Evolutionary conservation across 257 asterid genomes (phyloP).

Genomic region (Echites panduratus): DNA sequence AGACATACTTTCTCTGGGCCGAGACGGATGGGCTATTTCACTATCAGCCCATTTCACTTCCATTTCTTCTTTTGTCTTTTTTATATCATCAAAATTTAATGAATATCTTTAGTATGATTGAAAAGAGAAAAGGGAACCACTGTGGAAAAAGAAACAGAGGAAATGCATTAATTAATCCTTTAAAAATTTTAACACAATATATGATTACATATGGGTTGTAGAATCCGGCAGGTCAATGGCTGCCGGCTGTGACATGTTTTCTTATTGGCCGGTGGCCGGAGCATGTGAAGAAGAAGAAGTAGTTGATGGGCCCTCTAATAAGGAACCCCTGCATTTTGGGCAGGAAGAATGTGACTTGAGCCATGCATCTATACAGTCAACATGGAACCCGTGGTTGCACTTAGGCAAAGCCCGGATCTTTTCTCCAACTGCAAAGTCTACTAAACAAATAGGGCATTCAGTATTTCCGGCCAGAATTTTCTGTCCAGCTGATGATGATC

Average conservation of each 20-base stretch:
- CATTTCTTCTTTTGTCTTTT: too few species aligned
- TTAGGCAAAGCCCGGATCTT: not conserved
- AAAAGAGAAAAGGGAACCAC: too few species aligned
- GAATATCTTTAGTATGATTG: too few species aligned
- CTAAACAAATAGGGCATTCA: slow-evolving; percentile 1
- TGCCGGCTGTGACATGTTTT: too few species aligned
- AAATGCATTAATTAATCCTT: too few species aligned
- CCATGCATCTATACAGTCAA: not conserved
- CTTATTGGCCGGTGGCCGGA: not conserved
- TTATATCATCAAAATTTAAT: too few species aligned
- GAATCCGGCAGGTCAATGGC: not conserved
- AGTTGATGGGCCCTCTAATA: not conserved
- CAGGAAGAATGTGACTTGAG: not conserved
- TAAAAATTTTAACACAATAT: too few species aligned
- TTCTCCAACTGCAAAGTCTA: not conserved
- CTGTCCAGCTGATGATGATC: not conserved
- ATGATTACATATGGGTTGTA: too few species aligned
- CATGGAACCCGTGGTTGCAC: not conserved
- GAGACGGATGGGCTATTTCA: not conserved
- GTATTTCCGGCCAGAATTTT: not conserved
- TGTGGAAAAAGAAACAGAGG: too few species aligned
- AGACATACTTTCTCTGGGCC: not conserved
- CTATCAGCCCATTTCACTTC: not conserved
- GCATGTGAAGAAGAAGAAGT: not conserved
- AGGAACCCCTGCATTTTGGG: not conserved